Base-by-base conservation (phyloP, 2,329 filamentous ascomycete genomes). In the Fusarium paranaense region DNA sequence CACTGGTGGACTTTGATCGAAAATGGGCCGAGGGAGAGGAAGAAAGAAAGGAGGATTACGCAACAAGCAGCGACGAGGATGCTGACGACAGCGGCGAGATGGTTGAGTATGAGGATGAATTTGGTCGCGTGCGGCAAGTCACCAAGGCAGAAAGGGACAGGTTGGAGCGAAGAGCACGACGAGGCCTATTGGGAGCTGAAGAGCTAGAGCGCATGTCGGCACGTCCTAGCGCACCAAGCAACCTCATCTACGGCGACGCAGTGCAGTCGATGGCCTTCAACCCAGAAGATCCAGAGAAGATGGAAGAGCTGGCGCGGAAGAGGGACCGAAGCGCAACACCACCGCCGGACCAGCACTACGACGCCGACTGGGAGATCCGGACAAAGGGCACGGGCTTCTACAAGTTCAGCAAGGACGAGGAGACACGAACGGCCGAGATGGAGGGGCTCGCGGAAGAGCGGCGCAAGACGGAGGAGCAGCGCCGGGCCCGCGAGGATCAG, bases 351-450 rank as follows among this genome's bases (percentile, higher is more conserved):
- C 87, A 88, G 78, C 96, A 98, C 83, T 99, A 98, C 83, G 93
- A 98, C 81, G 94, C 94, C 1, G 89, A 90, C 70, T 89, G 88
- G 70, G 97, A 99, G 87, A 91, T 98, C 58, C 88, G 97, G 70
- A 94, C 91, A 52, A 96, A 97, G 78, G 97, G 97, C 5, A 94
- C 94, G 0, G 97, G 94, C 0, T 99, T 98, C 84, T 98, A 95
- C 85, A 91, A 93, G 66, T 98, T 99, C 81, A 94, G 92, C 67
- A 90, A 89, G 74, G 93, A 97, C 81, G 91, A 93, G 79, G 91
- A 89, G 74, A 86, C 87, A 73, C 86, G 92, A 79, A 83, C 83
- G 78, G 78, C 78, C 58, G 94, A 98, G 87, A 98, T 98, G 94
- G 87, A 90, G 74, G 88, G 87, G 52, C 85, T 98, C 64, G 88